Conservation (phyloP, 441 rosid genomes). For the Adansonia madagascariensis region DNA sequence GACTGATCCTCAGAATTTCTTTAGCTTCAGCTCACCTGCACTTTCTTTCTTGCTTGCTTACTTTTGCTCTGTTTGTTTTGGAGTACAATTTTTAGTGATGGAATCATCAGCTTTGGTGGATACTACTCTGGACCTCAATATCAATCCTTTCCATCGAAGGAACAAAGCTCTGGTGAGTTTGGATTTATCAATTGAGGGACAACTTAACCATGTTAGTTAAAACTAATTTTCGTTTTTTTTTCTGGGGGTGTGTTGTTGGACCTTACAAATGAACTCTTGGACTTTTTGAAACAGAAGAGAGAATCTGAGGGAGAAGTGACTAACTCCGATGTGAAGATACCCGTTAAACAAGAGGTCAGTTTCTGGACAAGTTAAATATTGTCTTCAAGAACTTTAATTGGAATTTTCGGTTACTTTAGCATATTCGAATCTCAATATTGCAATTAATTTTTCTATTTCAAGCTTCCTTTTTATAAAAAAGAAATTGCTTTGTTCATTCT, state of each 20-base stretch:
- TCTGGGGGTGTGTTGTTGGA: neutral
- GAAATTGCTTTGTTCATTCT: no score
- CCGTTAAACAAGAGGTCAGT: constrained; percentile 41
- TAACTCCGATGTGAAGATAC: constrained; percentile 11
- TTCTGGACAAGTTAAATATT: neutral
- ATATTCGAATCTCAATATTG: no score
- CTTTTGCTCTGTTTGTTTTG: neutral
- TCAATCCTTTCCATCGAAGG: constrained; percentile 37
- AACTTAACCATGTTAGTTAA: no score
- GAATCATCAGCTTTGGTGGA: constrained; percentile 43
- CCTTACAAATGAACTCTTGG: neutral
- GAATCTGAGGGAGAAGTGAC: constrained; percentile 17
- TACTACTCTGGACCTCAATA: constrained; percentile 62
- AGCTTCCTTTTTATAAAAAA: no score
- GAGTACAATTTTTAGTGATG: constrained; percentile 32
- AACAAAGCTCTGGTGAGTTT: constrained; percentile 31
- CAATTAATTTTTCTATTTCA: no score
- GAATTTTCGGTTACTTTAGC: no score
- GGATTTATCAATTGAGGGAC: constrained; percentile 18
- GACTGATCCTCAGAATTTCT: constrained; percentile 13
- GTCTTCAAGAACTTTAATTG: neutral
- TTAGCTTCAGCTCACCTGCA: neutral
- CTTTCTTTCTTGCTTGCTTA: neutral
- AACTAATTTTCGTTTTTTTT: neutral
- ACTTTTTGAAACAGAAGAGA: constrained; percentile 31